Conservation (phyloP, 2,329 filamentous ascomycete species). For the Hypoxylon sp. region DNA sequence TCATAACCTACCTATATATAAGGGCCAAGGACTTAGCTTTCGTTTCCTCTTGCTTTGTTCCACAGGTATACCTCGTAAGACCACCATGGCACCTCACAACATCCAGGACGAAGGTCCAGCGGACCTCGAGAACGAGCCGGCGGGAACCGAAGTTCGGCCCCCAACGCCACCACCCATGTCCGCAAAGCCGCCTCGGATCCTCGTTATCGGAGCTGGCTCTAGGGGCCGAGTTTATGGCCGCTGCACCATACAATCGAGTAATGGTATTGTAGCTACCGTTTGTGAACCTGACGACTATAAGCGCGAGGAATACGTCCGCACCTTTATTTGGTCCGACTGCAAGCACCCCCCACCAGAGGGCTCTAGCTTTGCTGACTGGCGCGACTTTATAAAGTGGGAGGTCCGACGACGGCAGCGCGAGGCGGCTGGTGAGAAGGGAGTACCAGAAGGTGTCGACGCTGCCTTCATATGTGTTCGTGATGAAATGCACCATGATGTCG, state of each 20-base stretch:
- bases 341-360: constrained; percentile 65
- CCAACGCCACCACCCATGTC: constrained; percentile 63
- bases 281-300: constrained; percentile 87
- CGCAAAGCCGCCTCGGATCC: constrained; percentile 72
- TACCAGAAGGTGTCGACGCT: constrained; percentile 72
- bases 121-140: constrained; percentile 47
- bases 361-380: constrained; percentile 81
- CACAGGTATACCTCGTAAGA: not conserved
- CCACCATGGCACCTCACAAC: constrained; percentile 52
- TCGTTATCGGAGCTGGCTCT: constrained; percentile 87
- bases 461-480: constrained; percentile 81
- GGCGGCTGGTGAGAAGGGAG: constrained; percentile 62
- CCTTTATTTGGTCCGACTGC: constrained; percentile 77
- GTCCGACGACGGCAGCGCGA: constrained; percentile 69
- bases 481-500: constrained; percentile 87
- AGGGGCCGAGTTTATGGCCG: constrained; percentile 82
- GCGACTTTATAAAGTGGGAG: constrained; percentile 83
- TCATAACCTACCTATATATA: not conserved
- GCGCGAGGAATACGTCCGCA: constrained; percentile 76
- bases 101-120: constrained; percentile 51
- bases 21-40: not conserved
- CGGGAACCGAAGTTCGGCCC: constrained; percentile 51
- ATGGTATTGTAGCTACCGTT: constrained; percentile 80
- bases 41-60: not conserved
- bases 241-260: constrained; percentile 74